Evolutionary conservation across 805 yeast genomes (phyloP).

Genomic region (Barnettozyma wickerhamii): DNA sequence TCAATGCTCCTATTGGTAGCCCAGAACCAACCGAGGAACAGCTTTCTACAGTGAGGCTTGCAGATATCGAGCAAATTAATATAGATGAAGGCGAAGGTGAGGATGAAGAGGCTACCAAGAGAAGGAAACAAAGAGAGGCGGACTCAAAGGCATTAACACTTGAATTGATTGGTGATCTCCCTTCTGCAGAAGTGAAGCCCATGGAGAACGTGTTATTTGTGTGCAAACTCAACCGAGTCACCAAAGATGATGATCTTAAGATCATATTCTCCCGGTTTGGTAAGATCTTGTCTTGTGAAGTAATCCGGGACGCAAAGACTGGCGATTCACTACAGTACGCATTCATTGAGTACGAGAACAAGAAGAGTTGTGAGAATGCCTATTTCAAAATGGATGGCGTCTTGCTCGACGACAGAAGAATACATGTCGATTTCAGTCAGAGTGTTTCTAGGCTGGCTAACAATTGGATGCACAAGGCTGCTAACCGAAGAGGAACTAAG

Average conservation of each 20-base stretch:
- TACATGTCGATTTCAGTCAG: conserved; percentile 68
- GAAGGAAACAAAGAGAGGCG: conserved; percentile 32
- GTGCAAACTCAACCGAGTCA: conserved; percentile 59
- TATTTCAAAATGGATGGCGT: conserved; percentile 58
- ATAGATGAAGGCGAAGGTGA: conserved; percentile 20
- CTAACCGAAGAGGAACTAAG: conserved; percentile 5
- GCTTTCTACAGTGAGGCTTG: conserved; percentile 29
- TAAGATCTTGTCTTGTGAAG: conserved; percentile 43
- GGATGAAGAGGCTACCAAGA: conserved; percentile 26
- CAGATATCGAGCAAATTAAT: conserved; percentile 19
- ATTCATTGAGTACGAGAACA: conserved; percentile 51
- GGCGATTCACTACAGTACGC: conserved; percentile 56
- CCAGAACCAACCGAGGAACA: conserved; percentile 35
- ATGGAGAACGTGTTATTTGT: conserved; percentile 58
- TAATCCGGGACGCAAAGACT: conserved; percentile 44
- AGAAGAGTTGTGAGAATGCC: conserved; percentile 54
- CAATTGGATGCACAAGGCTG: conserved; percentile 21
- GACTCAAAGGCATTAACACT: conserved; percentile 54
- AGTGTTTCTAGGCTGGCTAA: conserved; percentile 33
- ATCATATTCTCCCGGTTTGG: conserved; percentile 64
- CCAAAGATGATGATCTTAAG: conserved; percentile 51
- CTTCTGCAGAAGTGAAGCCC: conserved; percentile 53
- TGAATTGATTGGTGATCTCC: conserved; percentile 61
- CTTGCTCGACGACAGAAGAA: conserved; percentile 57
- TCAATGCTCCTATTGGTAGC: conserved; percentile 24